Percentiles rank a stretch among this genome's conserved stretches.
Conservation (phyloP, 225 moss, liverwort and hornwort species). For the Climacium dendroides region DNA sequence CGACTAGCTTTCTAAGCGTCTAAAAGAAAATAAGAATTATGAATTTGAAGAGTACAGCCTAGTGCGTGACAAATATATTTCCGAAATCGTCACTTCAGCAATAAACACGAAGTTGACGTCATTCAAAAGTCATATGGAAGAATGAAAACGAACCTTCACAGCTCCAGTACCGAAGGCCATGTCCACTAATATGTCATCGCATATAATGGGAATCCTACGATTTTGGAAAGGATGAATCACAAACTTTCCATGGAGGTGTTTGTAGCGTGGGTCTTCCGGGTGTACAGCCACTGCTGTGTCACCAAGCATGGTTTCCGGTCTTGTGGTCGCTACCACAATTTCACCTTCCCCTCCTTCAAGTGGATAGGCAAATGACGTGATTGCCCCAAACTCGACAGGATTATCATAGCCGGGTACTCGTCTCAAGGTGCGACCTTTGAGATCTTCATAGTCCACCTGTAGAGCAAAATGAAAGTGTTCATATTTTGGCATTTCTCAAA, state of each 20-base stretch:
- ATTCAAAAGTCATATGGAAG: not conserved
- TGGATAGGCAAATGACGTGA: conserved; percentile 91
- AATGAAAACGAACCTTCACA: conserved; percentile 55
- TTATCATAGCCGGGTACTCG: conserved; percentile 75
- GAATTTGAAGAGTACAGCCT: not conserved
- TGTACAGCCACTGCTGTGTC: conserved; percentile 97
- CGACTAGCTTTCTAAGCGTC: not conserved
- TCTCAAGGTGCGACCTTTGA: conserved; percentile 51
- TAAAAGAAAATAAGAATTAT: not conserved
- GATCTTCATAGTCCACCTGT: conserved; percentile 76
- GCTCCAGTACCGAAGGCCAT: conserved; percentile 95
- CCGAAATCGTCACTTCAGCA: not conserved
- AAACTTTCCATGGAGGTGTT: conserved; percentile 83
- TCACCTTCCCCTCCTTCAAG: conserved; percentile 71
- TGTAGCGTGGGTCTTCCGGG: conserved; percentile 69
- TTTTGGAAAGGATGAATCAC: conserved; percentile 78
- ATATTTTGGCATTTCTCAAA: not conserved
- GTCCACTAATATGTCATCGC: conserved; percentile 63
- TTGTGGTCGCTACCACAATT: conserved; percentile 88
- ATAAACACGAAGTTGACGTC: not conserved
- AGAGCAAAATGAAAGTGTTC: not conserved
- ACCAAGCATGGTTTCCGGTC: conserved; percentile 98
- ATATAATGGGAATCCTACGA: conserved; percentile 70
- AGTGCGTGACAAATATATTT: not conserved
- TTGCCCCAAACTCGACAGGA: conserved; percentile 75